Percentiles rank a stretch among this genome's conserved stretches.
Conservation (phyloP, 2,329 filamentous ascomycete genomes). For the Magnaporthales sp. region DNA sequence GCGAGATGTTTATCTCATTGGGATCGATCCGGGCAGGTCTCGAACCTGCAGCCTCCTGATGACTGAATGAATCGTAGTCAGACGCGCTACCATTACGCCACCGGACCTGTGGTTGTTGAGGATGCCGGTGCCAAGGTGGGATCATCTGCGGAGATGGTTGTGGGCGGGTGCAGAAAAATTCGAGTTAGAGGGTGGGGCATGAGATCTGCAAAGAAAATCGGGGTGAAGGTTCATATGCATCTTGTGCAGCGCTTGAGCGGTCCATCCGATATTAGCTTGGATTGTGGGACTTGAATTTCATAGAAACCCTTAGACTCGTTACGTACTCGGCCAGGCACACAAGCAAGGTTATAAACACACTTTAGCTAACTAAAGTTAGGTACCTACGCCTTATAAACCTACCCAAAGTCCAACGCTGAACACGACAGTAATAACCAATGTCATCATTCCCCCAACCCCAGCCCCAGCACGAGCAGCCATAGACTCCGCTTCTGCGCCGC, state of each 20-base stretch:
- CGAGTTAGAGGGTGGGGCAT: neutral
- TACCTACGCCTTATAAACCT: neutral
- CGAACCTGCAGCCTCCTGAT: conserved; percentile 28
- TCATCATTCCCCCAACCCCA: neutral
- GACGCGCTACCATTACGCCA: conserved; percentile 25
- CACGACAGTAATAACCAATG: neutral
- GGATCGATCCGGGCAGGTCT: conserved; percentile 18
- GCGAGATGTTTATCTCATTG: neutral
- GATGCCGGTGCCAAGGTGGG: neutral
- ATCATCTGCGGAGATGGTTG: neutral
- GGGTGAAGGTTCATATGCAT: neutral
- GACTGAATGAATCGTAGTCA: conserved; percentile 19
- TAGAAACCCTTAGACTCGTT: no score
- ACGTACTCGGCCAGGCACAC: neutral
- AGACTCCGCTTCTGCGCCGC: neutral
- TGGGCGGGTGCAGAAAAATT: neutral
- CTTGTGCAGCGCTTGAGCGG: neutral
- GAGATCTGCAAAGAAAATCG: neutral
- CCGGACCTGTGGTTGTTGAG: conserved; percentile 5
- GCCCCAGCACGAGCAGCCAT: neutral
- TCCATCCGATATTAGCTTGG: neutral
- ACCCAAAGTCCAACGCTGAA: neutral
- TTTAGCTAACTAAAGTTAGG: neutral
- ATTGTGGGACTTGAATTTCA: neutral
- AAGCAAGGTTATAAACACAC: neutral